Percentiles rank a stretch among this genome's conserved stretches.
Conservation (phyloP, 805 yeast genomes). For the Yarrowia sp. region DNA sequence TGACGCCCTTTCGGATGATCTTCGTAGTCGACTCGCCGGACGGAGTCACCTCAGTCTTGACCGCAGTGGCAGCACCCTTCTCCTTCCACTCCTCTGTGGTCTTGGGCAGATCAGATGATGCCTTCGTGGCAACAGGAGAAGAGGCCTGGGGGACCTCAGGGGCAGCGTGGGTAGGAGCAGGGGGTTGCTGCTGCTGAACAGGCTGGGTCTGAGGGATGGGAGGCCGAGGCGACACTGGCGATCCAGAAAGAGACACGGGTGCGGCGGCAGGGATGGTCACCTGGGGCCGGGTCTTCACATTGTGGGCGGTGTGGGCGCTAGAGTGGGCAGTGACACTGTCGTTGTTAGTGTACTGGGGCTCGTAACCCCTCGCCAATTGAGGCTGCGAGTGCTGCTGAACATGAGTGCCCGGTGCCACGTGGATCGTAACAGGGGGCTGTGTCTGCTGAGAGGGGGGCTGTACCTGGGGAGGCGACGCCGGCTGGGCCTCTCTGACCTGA, state of each 20-base stretch:
- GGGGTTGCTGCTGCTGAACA: conserved; percentile 2
- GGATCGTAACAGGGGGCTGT: conserved; percentile 42
- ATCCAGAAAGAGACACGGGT: conserved; percentile 14
- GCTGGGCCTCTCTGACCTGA: conserved; percentile 41
- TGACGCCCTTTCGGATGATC: conserved; percentile 63
- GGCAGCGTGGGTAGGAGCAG: conserved; percentile 37
- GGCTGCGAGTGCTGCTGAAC: conserved; percentile 33
- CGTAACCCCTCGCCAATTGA: conserved; percentile 37
- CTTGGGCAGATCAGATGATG: conserved; percentile 40
- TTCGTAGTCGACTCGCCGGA: conserved; percentile 61
- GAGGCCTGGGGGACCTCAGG: conserved; percentile 39
- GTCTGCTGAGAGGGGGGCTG: conserved; percentile 41
- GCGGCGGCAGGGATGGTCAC: conserved; percentile 35
- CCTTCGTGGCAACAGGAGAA: conserved; percentile 34
- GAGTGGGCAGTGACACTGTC: conserved; percentile 26
- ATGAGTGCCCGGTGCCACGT: conserved; percentile 41
- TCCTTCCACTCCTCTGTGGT: conserved; percentile 59
- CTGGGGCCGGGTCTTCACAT: conserved; percentile 38
- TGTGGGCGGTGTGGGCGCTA: conserved; percentile 40
- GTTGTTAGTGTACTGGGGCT: conserved; percentile 41
- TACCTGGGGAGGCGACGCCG: conserved; percentile 34
- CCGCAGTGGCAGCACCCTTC: conserved; percentile 64
- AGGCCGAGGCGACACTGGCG: conserved; percentile 24
- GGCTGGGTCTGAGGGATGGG: conserved; percentile 26
- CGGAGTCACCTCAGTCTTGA: conserved; percentile 54